phyloP scores from a whole-genome alignment of 768 basidiomycete genomes.

The Suillus variegatus region DNA sequence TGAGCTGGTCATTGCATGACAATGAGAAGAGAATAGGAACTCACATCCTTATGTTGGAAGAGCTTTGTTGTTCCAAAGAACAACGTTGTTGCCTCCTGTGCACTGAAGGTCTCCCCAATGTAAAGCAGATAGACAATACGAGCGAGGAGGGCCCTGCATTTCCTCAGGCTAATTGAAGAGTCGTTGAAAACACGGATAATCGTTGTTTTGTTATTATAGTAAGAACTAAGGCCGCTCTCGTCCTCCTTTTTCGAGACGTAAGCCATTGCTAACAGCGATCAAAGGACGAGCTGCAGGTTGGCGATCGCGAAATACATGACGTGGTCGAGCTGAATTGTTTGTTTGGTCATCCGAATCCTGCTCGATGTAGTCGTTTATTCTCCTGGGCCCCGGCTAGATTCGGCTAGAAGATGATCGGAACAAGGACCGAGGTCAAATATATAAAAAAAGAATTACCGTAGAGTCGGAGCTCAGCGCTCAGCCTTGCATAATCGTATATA shows the following conservation, averaged over 20 bases:
- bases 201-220: constrained; percentile 96
- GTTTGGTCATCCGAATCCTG: constrained; percentile 18
- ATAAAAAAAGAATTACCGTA: too few relatives aligned
- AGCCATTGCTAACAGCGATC: constrained; percentile 58
- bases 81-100: constrained; percentile 95
- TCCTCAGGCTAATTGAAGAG: constrained; percentile 97
- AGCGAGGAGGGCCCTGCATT: constrained; percentile 94
- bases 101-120: constrained; percentile 91
- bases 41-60: constrained; percentile 98
- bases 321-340: constrained; percentile 20
- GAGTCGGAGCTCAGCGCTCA: too few relatives aligned
- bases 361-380: too few relatives aligned
- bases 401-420: too few relatives aligned
- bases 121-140: constrained; percentile 96
- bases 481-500: too few relatives aligned
- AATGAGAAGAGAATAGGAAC: constrained; percentile 33
- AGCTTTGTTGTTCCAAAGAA: constrained; percentile 99
- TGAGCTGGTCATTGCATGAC: constrained; percentile 10
- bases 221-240: constrained; percentile 88
- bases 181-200: constrained; percentile 99
- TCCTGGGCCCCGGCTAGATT: too few relatives aligned
- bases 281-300: constrained; percentile 16
- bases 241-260: constrained; percentile 96
- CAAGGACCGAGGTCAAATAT: too few relatives aligned
- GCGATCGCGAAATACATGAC: constrained; percentile 17